These are phyloP conservation scores for Cucumis melo DNA, from an alignment of 306 rosid species.

Conservation along the genomic window DNA sequence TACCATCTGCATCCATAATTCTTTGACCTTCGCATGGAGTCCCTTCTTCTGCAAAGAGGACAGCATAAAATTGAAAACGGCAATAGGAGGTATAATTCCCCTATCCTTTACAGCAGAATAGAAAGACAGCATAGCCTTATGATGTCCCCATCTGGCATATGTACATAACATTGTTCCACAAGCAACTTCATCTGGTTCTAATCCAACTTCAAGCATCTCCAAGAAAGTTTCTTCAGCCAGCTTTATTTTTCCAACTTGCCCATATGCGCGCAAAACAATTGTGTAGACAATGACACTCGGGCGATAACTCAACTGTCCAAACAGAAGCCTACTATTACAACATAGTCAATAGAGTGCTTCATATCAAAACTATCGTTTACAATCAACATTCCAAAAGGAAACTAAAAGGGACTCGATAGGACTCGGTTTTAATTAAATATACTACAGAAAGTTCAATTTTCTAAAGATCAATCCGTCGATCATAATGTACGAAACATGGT, in stretches of 20 bases:
- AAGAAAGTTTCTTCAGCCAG: constrained; percentile 77
- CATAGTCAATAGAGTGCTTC: constrained; percentile 21
- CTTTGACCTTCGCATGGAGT: constrained; percentile 46
- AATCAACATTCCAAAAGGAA: background rate
- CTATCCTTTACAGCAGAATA: constrained; percentile 72
- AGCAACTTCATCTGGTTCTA: constrained; percentile 89
- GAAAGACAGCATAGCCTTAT: constrained; percentile 74
- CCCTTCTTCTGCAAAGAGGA: constrained; percentile 93
- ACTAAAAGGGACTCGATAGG: background rate
- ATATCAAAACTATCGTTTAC: background rate
- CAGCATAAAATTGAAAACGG: constrained; percentile 88
- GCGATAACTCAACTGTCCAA: constrained; percentile 71
- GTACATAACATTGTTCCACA: constrained; percentile 93
- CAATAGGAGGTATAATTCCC: constrained; percentile 37
- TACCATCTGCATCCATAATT: constrained; percentile 67
- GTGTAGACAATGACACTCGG: constrained; percentile 87
- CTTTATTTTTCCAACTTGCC: constrained; percentile 82
- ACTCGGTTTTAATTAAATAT: background rate
- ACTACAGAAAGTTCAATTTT: background rate
- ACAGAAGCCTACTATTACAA: constrained; percentile 45
- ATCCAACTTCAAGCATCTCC: constrained; percentile 88
- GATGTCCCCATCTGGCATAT: constrained; percentile 94
- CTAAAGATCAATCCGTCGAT: background rate
- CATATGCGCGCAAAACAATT: constrained; percentile 58
- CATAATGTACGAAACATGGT: background rate